Evolutionary conservation across 2,329 filamentous ascomycete species (phyloP).

Genomic region (Parasarocladium wereldwijsianum): DNA sequence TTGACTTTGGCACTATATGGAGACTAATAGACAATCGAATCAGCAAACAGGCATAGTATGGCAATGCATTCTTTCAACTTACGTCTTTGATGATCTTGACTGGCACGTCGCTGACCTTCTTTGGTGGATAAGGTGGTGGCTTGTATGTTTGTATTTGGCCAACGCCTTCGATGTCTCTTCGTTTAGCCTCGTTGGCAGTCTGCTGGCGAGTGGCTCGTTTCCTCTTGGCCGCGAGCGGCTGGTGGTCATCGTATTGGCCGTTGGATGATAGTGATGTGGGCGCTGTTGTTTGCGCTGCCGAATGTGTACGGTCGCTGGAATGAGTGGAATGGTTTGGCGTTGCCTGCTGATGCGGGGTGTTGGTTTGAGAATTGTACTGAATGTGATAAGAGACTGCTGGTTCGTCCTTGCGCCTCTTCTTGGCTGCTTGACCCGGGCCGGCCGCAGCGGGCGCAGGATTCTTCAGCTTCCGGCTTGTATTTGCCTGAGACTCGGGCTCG

Average conservation of each 20-base stretch:
- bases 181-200: slow-evolving; percentile 67
- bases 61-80: slow-evolving; percentile 27
- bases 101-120: slow-evolving; percentile 72
- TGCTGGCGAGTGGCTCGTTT: slow-evolving; percentile 77
- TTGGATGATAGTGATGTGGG: slow-evolving; percentile 62
- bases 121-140: slow-evolving; percentile 73
- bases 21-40: slow-evolving; percentile 3
- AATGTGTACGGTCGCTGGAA: slow-evolving; percentile 74
- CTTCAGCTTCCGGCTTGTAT: slow-evolving; percentile 23
- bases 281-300: slow-evolving; percentile 70
- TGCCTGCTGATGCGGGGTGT: no score
- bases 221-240: slow-evolving; percentile 66
- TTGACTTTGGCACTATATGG: slow-evolving; percentile 38
- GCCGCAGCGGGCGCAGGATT: slow-evolving; percentile 10
- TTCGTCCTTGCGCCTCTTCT: slow-evolving; percentile 57
- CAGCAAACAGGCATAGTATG: not conserved
- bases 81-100: slow-evolving; percentile 50
- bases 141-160: slow-evolving; percentile 68
- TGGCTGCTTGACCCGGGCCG: slow-evolving; percentile 39
- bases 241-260: slow-evolving; percentile 46
- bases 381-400: slow-evolving; percentile 51
- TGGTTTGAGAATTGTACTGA: slow-evolving; percentile 49
- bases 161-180: slow-evolving; percentile 55
- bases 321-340: slow-evolving; percentile 58
- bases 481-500: slow-evolving; percentile 34